Evolutionary conservation across 2,329 filamentous ascomycete genomes (phyloP), one percentile per base, ranked within the genome.

Genomic region (Stagonosporopsis vannaccii): DNA sequence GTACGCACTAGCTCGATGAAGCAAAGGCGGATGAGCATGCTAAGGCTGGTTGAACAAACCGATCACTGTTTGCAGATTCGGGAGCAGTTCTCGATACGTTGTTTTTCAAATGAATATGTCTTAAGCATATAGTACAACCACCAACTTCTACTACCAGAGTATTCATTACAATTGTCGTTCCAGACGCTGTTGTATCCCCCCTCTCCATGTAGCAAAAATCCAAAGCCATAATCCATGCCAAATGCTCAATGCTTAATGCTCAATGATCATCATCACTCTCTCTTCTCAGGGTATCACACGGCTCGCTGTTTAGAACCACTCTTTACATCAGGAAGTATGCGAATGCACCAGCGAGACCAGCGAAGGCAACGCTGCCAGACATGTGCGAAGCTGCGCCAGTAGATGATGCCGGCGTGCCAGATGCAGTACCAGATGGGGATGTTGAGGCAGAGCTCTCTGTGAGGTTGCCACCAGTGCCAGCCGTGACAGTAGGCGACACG

Each of bases 261-360:
- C n/a, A n/a, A n/a, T n/a, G n/a, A 30, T 8, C 25, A 6, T 13
- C 15, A 28, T 41, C 25, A 6, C 25, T 32, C 25, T 36, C n/a
- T 32, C 42, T 15, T 33, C 30, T 35, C 56, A 6, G 47, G 57
- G 62, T 60, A 67, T 69, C 51, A 49, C 58, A 33, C 46, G 26
- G 39, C 35, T 42, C 17, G 48, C n/a, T 26, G 41, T 30, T 55
- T n/a, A 12, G 11, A 4, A 37, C 44, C 22, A 50, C 26, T 39
- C 45, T 67, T 70, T 70, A 73, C 51, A 74, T 60, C 50, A 73
- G 58, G 58, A 71, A 60, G 65, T 70, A 74, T 22, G 70, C 66
- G 46, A 72, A 67, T 39, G 67, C 55, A 52, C 67, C 65, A 13
- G 69, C 55, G 26, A 68, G 57, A 66, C 69, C 69, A 43, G 70